Percentiles rank a stretch among this genome's conserved stretches.
Conservation (phyloP, 805 yeast species). For the Candida michaelii region DNA sequence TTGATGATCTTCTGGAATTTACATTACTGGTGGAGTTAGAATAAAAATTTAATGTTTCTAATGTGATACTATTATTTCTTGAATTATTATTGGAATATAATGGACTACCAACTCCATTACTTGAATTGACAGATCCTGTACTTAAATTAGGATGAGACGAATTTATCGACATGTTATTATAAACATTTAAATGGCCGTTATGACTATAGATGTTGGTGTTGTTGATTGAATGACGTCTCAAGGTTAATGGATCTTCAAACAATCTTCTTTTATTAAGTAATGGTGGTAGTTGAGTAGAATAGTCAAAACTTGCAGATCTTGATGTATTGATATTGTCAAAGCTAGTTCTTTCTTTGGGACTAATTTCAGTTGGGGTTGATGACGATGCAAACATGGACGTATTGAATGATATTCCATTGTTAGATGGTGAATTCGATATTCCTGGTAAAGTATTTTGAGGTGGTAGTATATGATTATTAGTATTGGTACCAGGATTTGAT, state of each 20-base stretch:
- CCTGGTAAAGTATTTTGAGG: background rate
- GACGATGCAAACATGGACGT: conserved; percentile 34
- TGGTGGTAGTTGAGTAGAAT: conserved; percentile 21
- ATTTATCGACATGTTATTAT: conserved; percentile 12
- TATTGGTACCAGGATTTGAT: background rate
- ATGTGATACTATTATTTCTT: conserved; percentile 39
- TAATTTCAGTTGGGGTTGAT: conserved; percentile 7
- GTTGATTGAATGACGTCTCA: conserved; percentile 27
- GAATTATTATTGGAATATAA: conserved; percentile 33
- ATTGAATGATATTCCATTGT: conserved; percentile 33
- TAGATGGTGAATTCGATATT: background rate
- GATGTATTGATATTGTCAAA: background rate
- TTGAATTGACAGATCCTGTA: conserved; percentile 4
- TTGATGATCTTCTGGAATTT: conserved; percentile 40
- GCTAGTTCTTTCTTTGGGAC: background rate
- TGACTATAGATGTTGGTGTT: conserved; percentile 16
- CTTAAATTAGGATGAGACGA: conserved; percentile 22
- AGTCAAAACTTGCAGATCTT: conserved; percentile 29
- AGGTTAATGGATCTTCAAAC: conserved; percentile 23
- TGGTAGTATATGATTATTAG: background rate
- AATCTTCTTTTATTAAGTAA: conserved; percentile 25
- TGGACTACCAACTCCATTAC: conserved; percentile 14
- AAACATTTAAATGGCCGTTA: conserved; percentile 3
- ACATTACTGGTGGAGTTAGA: conserved; percentile 21
- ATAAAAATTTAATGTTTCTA: conserved; percentile 25